phyloP scores from a whole-genome alignment of 805 yeast genomes.

The Saturnispora galanensis region DNA sequence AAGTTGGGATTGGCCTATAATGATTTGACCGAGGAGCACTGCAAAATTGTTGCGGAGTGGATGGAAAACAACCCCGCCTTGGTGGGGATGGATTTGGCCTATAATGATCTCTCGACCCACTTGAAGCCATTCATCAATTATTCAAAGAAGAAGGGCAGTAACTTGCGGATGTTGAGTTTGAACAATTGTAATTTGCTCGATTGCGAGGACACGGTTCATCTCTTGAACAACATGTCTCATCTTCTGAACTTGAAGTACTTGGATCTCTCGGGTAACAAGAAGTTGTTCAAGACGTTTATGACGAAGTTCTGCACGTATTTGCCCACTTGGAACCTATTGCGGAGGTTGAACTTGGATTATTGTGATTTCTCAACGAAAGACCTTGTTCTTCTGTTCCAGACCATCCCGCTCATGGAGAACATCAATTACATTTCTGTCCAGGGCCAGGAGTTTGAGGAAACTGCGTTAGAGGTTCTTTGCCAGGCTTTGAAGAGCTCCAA shows the following conservation, averaged over 20 bases:
- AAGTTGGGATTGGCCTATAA: slow-evolving; percentile 74
- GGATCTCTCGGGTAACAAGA: slow-evolving; percentile 64
- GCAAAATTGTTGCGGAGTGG: slow-evolving; percentile 51
- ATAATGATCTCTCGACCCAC: slow-evolving; percentile 50
- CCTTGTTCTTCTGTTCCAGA: slow-evolving; percentile 51
- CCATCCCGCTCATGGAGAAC: slow-evolving; percentile 56
- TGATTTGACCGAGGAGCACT: slow-evolving; percentile 50
- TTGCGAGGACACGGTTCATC: slow-evolving; percentile 37
- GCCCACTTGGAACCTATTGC: slow-evolving; percentile 57
- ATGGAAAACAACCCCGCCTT: slow-evolving; percentile 34
- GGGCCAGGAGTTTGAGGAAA: slow-evolving; percentile 52
- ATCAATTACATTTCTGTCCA: slow-evolving; percentile 60
- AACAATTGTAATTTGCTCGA: slow-evolving; percentile 52
- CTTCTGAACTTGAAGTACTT: slow-evolving; percentile 56
- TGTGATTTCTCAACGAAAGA: slow-evolving; percentile 50
- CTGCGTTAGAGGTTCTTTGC: slow-evolving; percentile 55
- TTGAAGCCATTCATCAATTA: slow-evolving; percentile 31
- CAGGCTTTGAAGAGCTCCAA: slow-evolving; percentile 59
- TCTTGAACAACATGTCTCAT: slow-evolving; percentile 42
- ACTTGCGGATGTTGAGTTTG: slow-evolving; percentile 45
- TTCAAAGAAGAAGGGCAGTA: slow-evolving; percentile 9
- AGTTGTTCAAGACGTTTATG: slow-evolving; percentile 53
- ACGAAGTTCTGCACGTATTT: slow-evolving; percentile 50
- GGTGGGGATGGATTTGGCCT: slow-evolving; percentile 75
- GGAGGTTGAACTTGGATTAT: slow-evolving; percentile 62